Conservation (phyloP, 1,284 basidiomycete genomes). For the Waitea zeae region DNA sequence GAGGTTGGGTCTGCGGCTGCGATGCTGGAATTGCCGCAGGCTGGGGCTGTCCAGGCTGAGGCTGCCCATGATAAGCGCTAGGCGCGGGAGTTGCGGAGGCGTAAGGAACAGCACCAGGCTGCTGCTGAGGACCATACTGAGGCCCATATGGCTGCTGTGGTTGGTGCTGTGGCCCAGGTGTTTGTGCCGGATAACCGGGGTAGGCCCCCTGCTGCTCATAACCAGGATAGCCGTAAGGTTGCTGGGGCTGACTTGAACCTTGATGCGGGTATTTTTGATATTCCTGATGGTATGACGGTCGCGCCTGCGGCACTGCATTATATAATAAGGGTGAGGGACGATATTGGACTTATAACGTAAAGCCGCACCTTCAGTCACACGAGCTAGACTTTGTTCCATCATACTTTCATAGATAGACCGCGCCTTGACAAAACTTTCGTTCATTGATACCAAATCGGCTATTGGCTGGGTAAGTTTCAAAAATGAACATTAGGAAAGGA, state of each 20-base stretch:
- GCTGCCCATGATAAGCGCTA: slow-evolving; percentile 10
- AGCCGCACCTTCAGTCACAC: too few relatives aligned
- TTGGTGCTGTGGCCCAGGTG: background rate
- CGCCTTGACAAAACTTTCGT: slow-evolving; percentile 75
- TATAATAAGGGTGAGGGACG: too few relatives aligned
- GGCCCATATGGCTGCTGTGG: background rate
- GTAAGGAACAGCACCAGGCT: too few relatives aligned
- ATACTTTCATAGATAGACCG: slow-evolving; percentile 73
- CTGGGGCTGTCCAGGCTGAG: too few relatives aligned
- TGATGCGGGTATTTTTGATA: too few relatives aligned
- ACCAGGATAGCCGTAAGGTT: slow-evolving; percentile 7
- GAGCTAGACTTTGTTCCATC: slow-evolving; percentile 80
- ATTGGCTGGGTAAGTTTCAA: slow-evolving; percentile 5
- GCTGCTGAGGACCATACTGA: background rate
- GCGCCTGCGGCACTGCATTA: too few relatives aligned
- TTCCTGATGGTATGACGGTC: too few relatives aligned
- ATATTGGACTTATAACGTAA: too few relatives aligned
- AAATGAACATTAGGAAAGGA: background rate
- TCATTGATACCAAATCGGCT: slow-evolving; percentile 82
- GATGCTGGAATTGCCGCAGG: slow-evolving; percentile 10
- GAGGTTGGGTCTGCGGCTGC: slow-evolving; percentile 5
- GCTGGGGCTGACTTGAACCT: slow-evolving; percentile 11
- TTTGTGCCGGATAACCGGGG: too few relatives aligned
- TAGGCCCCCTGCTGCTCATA: too few relatives aligned
- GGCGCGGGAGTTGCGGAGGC: background rate